These are phyloP conservation scores for Aspergillus sergii DNA, from an alignment of 2,329 filamentous ascomycete species.

Conservation along the genomic window DNA sequence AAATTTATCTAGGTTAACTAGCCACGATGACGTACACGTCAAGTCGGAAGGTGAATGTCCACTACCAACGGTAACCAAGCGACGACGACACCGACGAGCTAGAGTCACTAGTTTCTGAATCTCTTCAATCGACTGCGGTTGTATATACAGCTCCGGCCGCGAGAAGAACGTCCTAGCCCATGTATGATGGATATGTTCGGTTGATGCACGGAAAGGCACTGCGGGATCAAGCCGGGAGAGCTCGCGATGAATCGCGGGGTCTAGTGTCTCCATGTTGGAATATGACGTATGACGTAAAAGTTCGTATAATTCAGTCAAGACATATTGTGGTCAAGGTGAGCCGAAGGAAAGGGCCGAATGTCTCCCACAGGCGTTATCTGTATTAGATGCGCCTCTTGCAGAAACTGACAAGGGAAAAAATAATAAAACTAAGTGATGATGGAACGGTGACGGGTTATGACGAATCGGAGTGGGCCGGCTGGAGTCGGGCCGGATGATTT, in stretches of 20 bases:
- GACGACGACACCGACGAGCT: constrained; percentile 77
- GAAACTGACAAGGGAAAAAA: background rate
- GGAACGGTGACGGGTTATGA: background rate
- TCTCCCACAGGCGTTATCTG: background rate
- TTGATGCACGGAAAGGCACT: constrained; percentile 75
- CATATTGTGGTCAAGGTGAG: background rate
- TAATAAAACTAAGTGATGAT: constrained; percentile 3
- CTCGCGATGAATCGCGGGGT: constrained; percentile 55
- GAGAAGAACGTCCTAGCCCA: constrained; percentile 95
- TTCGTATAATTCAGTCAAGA: constrained; percentile 6
- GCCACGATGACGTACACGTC: constrained; percentile 91
- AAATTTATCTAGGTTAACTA: constrained; percentile 88
- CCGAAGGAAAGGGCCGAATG: background rate
- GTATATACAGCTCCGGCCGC: constrained; percentile 86
- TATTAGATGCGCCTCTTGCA: background rate
- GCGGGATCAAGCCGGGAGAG: constrained; percentile 61
- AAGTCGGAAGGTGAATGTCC: constrained; percentile 90
- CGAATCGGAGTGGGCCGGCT: constrained; percentile 9
- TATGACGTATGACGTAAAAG: background rate
- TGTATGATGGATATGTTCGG: constrained; percentile 78
- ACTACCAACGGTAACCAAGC: constrained; percentile 83
- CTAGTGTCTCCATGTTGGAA: constrained; percentile 33
- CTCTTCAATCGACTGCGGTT: constrained; percentile 76
- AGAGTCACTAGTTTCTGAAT: constrained; percentile 81
- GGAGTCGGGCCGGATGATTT: background rate